Evolutionary conservation across 108 stramenopile species (phyloP), one percentile per base, ranked within the genome.

Genomic region (Cyclotella atomus): DNA sequence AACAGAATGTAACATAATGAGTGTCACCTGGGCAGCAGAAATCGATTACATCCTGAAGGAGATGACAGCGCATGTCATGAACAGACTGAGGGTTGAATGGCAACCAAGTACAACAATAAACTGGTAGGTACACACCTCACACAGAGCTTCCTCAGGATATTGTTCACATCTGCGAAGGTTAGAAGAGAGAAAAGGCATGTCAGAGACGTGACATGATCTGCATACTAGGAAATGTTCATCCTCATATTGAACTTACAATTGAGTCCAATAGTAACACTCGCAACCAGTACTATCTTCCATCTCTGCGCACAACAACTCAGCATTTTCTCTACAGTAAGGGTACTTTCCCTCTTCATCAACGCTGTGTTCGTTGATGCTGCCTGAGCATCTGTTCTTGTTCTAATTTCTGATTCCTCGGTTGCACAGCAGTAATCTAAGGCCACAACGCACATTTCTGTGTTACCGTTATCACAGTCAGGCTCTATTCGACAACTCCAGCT

Each of bases 371-470:
- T 57, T 30, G 30, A 57, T 57, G 28, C 29, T 57, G 14, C 12
- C 2, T 29, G 29, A 14, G 30, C 56, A 57, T 30, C 32, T 57
- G 9, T 32, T 32, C 7, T 30, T 12, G 20, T 28, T 32, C 10
- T 57, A n/a, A 57, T 19, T 57, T 57, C 29, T 57, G 15, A 4
- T 57, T n/a, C n/a, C 32, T 57, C 32, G 29, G 56, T 32, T 1
- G 28, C 56, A 57, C 56, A 57, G 30, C 56, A 57, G 20, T 57
- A 57, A 32, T 57, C 29, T 10, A 57, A 32, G 12, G 56, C 56
- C 1, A 57, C 56, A 32, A 1, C 56, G 12, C 56, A 57, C 56
- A 57, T 57, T 32, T 57, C 56, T 28, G 28, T 30, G 32, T 57
- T 57, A 9, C 56, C 56, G 10, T 12, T n/a, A 32, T 57, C 56